Evolutionary conservation across 306 rosid species (phyloP).

Genomic region (Comarum palustre): DNA sequence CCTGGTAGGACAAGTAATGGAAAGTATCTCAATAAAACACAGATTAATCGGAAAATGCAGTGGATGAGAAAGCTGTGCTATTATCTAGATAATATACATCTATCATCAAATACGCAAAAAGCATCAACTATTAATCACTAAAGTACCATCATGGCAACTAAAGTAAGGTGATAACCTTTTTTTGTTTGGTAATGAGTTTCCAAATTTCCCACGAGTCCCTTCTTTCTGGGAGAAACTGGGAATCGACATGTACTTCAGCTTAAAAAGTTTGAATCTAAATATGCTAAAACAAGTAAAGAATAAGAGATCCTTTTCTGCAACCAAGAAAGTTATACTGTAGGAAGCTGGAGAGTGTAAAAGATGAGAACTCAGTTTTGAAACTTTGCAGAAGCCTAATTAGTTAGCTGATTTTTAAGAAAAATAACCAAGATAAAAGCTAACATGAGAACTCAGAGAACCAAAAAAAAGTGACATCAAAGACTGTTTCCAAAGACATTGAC

Average conservation of each 20-base stretch:
- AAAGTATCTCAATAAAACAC: slow-evolving; percentile 20
- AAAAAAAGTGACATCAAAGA: slow-evolving; percentile 2
- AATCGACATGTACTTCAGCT: not conserved
- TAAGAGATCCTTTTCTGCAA: not conserved
- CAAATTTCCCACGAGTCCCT: not conserved
- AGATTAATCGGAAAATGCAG: not conserved
- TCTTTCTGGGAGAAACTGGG: not conserved
- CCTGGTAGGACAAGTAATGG: slow-evolving; percentile 43
- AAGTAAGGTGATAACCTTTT: not conserved
- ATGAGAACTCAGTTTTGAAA: not conserved
- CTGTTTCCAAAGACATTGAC: not conserved
- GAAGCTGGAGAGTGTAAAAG: not conserved
- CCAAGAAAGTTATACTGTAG: not conserved
- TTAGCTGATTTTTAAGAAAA: slow-evolving; percentile 13
- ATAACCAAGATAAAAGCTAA: not conserved
- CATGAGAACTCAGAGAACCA: slow-evolving; percentile 32
- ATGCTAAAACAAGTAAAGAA: not conserved
- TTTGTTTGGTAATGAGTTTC: not conserved
- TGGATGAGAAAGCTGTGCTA: not conserved
- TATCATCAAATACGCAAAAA: not conserved
- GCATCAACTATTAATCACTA: not conserved
- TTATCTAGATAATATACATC: not conserved
- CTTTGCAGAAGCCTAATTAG: not conserved
- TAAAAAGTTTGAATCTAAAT: not conserved
- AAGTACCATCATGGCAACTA: slow-evolving; percentile 7